Conservation (phyloP, 176 grass and related monocot species). For the Phyllostachys edulis region DNA sequence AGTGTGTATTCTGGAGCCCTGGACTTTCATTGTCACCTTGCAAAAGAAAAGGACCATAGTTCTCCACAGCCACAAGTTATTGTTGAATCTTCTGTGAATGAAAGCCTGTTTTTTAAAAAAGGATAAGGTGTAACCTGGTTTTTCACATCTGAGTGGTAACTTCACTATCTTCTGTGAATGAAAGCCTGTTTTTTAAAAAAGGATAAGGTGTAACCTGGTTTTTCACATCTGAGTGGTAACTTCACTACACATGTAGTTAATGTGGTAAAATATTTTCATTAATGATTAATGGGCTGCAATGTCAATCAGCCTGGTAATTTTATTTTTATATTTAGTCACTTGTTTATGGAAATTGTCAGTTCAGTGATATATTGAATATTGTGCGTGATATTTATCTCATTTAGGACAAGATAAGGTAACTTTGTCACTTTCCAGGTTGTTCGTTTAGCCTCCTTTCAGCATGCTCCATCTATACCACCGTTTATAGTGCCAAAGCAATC, state of each 20-base stretch:
- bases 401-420: background rate
- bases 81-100: slow-evolving; percentile 13
- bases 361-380: background rate
- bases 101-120: slow-evolving; percentile 10
- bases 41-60: background rate
- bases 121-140: background rate
- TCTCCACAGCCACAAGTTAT: background rate
- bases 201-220: background rate
- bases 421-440: slow-evolving; percentile 64
- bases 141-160: background rate
- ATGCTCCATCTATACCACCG: slow-evolving; percentile 63
- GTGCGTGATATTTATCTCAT: background rate
- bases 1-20: background rate
- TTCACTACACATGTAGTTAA: background rate
- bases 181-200: slow-evolving; percentile 10
- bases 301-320: background rate
- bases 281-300: background rate
- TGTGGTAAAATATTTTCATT: background rate
- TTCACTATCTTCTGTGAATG: background rate
- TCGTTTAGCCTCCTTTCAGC: slow-evolving; percentile 95
- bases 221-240: background rate
- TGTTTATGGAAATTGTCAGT: background rate
- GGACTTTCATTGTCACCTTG: background rate
- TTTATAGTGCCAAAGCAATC: slow-evolving; percentile 90
- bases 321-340: background rate